phyloP scores from a whole-genome alignment of 331 rosid species.

The Acacia concinna region DNA sequence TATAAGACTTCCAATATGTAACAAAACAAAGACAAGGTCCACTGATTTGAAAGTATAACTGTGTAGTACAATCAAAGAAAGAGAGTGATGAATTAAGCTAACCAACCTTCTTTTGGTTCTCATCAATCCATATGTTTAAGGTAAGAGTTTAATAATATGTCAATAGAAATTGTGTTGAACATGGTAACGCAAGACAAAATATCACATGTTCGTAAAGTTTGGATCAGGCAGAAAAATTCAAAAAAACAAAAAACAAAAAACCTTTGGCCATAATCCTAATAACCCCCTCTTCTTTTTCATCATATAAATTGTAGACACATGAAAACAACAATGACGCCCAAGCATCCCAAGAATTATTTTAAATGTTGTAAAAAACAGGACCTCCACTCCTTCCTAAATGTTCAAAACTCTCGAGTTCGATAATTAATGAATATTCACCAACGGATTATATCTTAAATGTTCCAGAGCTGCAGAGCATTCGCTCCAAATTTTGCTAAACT shows the following conservation, averaged over 20 bases:
- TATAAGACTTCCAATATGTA: not conserved
- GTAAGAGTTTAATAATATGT: not conserved
- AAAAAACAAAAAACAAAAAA: too few species aligned
- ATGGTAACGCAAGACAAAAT: not conserved
- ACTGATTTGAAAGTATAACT: not conserved
- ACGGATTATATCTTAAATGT: conserved; percentile 46
- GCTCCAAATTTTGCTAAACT: conserved; percentile 28
- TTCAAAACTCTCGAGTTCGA: not conserved
- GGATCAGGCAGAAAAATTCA: not conserved
- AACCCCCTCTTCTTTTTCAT: not conserved
- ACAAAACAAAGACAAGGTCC: not conserved
- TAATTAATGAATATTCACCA: conserved; percentile 36
- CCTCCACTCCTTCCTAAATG: conserved; percentile 40
- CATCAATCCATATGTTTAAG: not conserved
- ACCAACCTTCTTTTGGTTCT: not conserved
- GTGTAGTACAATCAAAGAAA: not conserved
- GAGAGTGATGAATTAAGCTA: not conserved
- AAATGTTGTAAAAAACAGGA: conserved; percentile 27
- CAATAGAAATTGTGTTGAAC: not conserved
- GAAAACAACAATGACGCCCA: not conserved
- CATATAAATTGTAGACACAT: not conserved
- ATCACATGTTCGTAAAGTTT: not conserved
- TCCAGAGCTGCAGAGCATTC: conserved; percentile 34
- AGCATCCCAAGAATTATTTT: conserved; percentile 36
- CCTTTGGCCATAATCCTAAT: not conserved